These are phyloP conservation scores for Sporothrix phasma DNA, from an alignment of 2,329 filamentous ascomycete genomes.

Conservation along the genomic window DNA sequence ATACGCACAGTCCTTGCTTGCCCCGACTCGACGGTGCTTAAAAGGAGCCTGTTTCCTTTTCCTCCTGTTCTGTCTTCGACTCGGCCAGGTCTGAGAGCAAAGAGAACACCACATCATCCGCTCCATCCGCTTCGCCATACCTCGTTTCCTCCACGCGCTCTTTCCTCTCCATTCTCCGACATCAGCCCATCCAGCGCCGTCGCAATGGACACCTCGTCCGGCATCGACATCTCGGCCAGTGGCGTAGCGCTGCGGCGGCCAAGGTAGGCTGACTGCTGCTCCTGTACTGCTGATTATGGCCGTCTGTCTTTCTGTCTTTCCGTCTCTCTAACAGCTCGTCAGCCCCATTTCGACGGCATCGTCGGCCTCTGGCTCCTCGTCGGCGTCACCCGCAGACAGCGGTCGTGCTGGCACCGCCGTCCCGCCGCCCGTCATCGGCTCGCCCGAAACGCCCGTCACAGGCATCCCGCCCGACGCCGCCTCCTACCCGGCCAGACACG, in stretches of 20 bases:
- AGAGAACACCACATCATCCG: no score
- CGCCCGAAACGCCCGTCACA: slow-evolving; percentile 16
- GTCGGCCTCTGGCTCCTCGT: not conserved
- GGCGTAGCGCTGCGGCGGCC: not conserved
- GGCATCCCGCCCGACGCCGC: slow-evolving; percentile 23
- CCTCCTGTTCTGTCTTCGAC: no score
- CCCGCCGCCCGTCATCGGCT: not conserved
- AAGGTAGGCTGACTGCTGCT: not conserved
- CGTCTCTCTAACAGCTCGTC: not conserved
- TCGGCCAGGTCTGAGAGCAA: no score
- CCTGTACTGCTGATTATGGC: no score
- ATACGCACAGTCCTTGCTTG: no score
- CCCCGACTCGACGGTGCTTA: no score
- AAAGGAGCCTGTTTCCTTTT: no score
- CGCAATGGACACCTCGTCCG: not conserved
- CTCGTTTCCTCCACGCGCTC: not conserved
- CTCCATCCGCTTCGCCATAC: not conserved
- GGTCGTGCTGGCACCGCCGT: not conserved
- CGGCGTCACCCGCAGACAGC: not conserved
- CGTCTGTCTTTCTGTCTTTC: not conserved
- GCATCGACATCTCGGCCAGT: not conserved
- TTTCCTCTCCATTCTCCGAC: not conserved
- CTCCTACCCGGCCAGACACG: slow-evolving; percentile 40
- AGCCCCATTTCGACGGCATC: slow-evolving; percentile 1
- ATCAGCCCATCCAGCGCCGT: not conserved